Conservation (phyloP, 768 basidiomycete genomes). For the Hysterangium stoloniferum region DNA sequence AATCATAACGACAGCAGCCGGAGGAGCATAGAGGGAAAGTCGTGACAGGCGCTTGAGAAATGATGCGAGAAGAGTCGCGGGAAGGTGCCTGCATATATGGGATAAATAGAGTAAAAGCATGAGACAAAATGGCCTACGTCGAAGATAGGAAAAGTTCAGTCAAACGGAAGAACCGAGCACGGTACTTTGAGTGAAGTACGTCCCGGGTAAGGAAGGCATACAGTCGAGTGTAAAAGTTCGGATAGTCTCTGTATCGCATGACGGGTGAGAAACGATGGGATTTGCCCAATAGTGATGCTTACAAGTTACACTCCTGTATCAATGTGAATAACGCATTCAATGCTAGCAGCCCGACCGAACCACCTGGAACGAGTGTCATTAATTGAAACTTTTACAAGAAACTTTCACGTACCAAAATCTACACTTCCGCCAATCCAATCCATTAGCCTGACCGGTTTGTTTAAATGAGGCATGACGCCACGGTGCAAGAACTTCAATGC, state of each 20-base stretch:
- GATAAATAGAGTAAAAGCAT: neutral
- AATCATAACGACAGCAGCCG: constrained; percentile 83
- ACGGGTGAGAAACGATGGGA: constrained; percentile 1
- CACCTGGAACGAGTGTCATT: constrained; percentile 40
- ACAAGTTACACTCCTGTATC: constrained; percentile 93
- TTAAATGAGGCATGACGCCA: constrained; percentile 77
- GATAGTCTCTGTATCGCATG: constrained; percentile 69
- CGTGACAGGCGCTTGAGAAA: constrained; percentile 89
- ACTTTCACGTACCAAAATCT: constrained; percentile 53
- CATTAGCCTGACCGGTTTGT: constrained; percentile 72
- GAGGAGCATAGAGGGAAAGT: constrained; percentile 77
- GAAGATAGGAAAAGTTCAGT: constrained; percentile 88
- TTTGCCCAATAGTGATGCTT: constrained; percentile 24
- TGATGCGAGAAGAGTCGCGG: constrained; percentile 85
- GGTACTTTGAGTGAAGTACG: constrained; percentile 84
- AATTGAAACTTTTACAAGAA: neutral
- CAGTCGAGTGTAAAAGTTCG: constrained; percentile 87
- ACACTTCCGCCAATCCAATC: constrained; percentile 86
- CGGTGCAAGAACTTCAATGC: constrained; percentile 75
- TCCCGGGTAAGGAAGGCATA: constrained; percentile 86
- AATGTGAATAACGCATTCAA: constrained; percentile 87
- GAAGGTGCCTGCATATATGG: constrained; percentile 56
- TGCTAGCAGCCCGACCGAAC: constrained; percentile 77
- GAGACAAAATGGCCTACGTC: constrained; percentile 54
- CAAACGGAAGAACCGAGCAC: constrained; percentile 91